These are phyloP conservation scores for Paraphaeosphaeria minitans DNA, from an alignment of 2,329 filamentous ascomycete genomes.

Conservation along the genomic window DNA sequence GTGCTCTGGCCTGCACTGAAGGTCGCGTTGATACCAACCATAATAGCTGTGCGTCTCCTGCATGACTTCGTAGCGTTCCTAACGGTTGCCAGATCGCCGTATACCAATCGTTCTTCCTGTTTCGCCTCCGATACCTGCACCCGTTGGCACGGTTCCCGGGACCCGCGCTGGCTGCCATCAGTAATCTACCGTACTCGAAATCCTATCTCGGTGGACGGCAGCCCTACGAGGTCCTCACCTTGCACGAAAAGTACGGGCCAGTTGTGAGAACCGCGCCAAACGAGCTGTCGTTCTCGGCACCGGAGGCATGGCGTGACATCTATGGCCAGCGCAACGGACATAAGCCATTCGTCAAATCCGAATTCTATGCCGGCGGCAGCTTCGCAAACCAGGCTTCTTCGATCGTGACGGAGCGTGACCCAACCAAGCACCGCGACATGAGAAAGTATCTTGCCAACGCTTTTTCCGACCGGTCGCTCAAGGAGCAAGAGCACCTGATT, in stretches of 20 bases:
- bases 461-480: not conserved
- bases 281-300: constrained; percentile 53
- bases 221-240: not conserved
- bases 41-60: too few relatives aligned
- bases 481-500: constrained; percentile 9
- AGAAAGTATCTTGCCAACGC: not conserved
- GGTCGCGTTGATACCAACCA: too few relatives aligned
- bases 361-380: constrained; percentile 8
- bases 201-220: constrained; percentile 7
- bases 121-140: too few relatives aligned
- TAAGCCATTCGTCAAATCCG: not conserved
- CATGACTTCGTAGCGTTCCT: too few relatives aligned
- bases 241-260: constrained; percentile 32
- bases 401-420: constrained; percentile 25
- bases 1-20: too few relatives aligned
- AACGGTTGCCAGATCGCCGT: too few relatives aligned
- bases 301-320: constrained; percentile 50
- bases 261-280: constrained; percentile 55
- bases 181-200: too few relatives aligned
- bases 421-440: constrained; percentile 11
- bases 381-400: constrained; percentile 17
- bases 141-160: too few relatives aligned
- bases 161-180: too few relatives aligned
- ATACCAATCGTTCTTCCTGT: too few relatives aligned
- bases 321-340: constrained; percentile 17